A percentile compares a stretch with the other conserved stretches of the same genome.
Conservation (phyloP, 2,329 filamentous ascomycete species). For the Arthroderma uncinatum region DNA sequence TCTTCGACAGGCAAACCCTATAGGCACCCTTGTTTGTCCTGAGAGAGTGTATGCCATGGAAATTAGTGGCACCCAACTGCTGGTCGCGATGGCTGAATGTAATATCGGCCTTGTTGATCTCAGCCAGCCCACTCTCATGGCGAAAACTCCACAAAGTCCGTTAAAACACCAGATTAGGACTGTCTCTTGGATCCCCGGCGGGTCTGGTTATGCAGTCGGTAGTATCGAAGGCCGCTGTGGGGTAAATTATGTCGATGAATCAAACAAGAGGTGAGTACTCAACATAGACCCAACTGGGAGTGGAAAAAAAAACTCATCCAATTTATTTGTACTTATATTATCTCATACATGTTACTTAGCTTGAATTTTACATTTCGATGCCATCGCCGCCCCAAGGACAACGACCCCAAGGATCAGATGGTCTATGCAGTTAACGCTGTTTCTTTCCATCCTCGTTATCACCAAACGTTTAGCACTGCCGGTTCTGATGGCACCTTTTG, state of each 20-base stretch:
- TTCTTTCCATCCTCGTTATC: conserved; percentile 90
- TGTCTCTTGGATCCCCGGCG: conserved; percentile 86
- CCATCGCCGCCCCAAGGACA: conserved; percentile 67
- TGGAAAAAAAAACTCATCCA: neutral
- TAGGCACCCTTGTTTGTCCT: conserved; percentile 37
- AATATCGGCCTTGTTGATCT: conserved; percentile 94
- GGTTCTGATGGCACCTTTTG: conserved; percentile 85
- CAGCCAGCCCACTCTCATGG: conserved; percentile 74
- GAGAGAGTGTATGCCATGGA: conserved; percentile 73
- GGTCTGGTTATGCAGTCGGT: conserved; percentile 82
- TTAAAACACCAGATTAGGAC: conserved; percentile 97
- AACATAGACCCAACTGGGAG: neutral
- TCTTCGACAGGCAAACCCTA: conserved; percentile 37
- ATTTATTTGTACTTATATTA: neutral
- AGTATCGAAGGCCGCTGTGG: conserved; percentile 95
- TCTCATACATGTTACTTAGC: conserved; percentile 34
- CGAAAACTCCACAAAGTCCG: conserved; percentile 91
- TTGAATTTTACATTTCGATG: conserved; percentile 99
- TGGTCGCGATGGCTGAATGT: conserved; percentile 84
- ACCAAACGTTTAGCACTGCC: conserved; percentile 85
- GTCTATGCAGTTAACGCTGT: conserved; percentile 96
- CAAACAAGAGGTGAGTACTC: conserved; percentile 43
- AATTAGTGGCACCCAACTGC: conserved; percentile 73
- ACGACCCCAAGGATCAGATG: conserved; percentile 59
- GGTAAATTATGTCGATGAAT: conserved; percentile 96